Conservation (phyloP, 441 rosid genomes). For the Pelargonium cotyledonis region DNA sequence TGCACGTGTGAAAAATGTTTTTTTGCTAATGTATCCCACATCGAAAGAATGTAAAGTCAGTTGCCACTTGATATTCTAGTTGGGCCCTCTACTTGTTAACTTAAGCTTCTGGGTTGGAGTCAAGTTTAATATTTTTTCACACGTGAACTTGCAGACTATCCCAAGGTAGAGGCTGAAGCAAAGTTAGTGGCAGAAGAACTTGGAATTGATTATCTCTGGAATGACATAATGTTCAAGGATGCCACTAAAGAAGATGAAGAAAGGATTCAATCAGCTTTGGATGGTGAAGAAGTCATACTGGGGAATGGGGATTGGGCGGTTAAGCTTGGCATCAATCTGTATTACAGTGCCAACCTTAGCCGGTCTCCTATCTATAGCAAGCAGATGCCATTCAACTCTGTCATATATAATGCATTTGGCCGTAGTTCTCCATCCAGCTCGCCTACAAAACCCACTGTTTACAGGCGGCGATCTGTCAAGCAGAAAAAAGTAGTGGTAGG, state of each 20-base stretch:
- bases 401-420: conserved; percentile 84
- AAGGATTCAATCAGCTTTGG: conserved; percentile 61
- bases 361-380: conserved; percentile 80
- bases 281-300: conserved; percentile 69
- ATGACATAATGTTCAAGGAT: conserved; percentile 45
- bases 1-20: too few relatives aligned
- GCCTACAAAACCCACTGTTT: conserved; percentile 33
- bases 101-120: too few relatives aligned
- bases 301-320: conserved; percentile 95
- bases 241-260: conserved; percentile 69
- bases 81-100: too few relatives aligned
- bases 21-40: too few relatives aligned
- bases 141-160: conserved; percentile 87
- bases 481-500: conserved; percentile 88
- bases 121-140: too few relatives aligned
- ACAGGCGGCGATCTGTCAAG: conserved; percentile 45
- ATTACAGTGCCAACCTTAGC: conserved; percentile 79
- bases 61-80: too few relatives aligned
- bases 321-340: conserved; percentile 83
- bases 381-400: conserved; percentile 94
- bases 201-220: conserved; percentile 54
- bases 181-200: conserved; percentile 73
- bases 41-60: too few relatives aligned
- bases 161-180: conserved; percentile 78
- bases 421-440: conserved; percentile 60